phyloP scores from a whole-genome alignment of 2,329 filamentous ascomycete genomes.

The Xylaria polymorpha region DNA sequence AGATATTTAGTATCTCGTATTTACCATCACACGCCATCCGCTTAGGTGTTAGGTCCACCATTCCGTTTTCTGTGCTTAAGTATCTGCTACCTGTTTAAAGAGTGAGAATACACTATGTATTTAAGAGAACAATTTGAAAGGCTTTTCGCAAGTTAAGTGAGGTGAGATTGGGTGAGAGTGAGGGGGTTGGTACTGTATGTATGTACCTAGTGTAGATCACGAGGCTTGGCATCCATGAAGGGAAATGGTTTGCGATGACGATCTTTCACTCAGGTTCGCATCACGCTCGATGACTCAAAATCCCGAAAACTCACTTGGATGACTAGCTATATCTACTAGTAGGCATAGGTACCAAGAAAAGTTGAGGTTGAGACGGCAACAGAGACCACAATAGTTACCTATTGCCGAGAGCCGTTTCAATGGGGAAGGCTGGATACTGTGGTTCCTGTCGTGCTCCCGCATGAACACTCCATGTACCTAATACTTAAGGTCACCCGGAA shows the following conservation, averaged over 20 bases:
- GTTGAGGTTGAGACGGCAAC: not conserved
- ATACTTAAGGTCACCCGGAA: not conserved
- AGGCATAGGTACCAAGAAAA: conserved; percentile 15
- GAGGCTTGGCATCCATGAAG: conserved; percentile 27
- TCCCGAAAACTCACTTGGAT: not conserved
- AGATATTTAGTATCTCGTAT: conserved; percentile 34
- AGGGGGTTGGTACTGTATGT: conserved; percentile 22
- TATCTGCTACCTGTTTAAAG: conserved; percentile 1
- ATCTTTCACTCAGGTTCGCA: conserved; percentile 4
- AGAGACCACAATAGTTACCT: not conserved
- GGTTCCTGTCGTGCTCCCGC: conserved; percentile 1
- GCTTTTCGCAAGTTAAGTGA: conserved; percentile 3
- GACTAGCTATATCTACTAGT: too few species aligned
- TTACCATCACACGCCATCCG: conserved; percentile 16
- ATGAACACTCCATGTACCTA: conserved; percentile 2
- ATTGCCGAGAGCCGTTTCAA: not conserved
- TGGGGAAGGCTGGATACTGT: not conserved
- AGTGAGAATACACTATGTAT: not conserved
- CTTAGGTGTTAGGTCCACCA: not conserved
- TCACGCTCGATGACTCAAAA: not conserved
- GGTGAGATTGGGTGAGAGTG: conserved; percentile 16
- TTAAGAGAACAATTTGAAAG: conserved; percentile 1
- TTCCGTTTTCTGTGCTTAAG: not conserved
- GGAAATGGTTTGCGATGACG: conserved; percentile 34
- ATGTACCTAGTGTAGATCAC: conserved; percentile 23